phyloP scores from a whole-genome alignment of 148 eudicot species.

The Hydrangea macrophylla region DNA sequence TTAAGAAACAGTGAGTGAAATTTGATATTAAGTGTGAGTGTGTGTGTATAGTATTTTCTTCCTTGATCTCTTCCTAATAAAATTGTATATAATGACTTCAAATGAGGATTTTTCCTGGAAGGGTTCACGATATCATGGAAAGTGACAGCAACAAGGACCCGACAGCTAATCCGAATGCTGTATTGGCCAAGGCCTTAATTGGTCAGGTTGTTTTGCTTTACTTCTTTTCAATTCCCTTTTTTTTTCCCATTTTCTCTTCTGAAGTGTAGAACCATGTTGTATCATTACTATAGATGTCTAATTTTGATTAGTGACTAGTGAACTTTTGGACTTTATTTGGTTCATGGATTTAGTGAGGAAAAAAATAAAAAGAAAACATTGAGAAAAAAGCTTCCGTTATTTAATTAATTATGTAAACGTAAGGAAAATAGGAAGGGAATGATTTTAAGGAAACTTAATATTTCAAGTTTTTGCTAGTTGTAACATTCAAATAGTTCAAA shows the following conservation, averaged over 20 bases:
- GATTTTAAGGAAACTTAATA: too few relatives aligned
- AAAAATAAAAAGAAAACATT: too few relatives aligned
- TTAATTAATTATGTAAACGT: too few relatives aligned
- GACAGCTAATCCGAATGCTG: slow-evolving; percentile 57
- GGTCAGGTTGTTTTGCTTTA: slow-evolving; percentile 62
- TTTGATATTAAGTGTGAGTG: neutral
- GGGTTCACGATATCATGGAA: slow-evolving; percentile 80
- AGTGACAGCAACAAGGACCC: slow-evolving; percentile 80
- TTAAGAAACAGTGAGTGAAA: neutral
- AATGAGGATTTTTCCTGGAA: slow-evolving; percentile 15
- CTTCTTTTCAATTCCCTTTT: neutral
- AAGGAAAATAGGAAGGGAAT: too few relatives aligned
- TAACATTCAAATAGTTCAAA: too few relatives aligned
- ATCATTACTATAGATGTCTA: too few relatives aligned
- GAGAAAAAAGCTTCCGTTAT: too few relatives aligned
- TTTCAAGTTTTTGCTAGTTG: too few relatives aligned
- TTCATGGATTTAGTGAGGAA: too few relatives aligned
- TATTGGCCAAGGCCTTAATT: slow-evolving; percentile 65
- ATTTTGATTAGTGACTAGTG: too few relatives aligned
- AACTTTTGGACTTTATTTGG: too few relatives aligned
- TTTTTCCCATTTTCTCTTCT: neutral
- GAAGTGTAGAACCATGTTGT: neutral
- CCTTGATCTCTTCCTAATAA: neutral
- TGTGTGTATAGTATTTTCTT: neutral
- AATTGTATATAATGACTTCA: neutral